These are phyloP conservation scores for Trichosporon ovoides DNA, from an alignment of 1,284 basidiomycete species.

Conservation along the genomic window DNA sequence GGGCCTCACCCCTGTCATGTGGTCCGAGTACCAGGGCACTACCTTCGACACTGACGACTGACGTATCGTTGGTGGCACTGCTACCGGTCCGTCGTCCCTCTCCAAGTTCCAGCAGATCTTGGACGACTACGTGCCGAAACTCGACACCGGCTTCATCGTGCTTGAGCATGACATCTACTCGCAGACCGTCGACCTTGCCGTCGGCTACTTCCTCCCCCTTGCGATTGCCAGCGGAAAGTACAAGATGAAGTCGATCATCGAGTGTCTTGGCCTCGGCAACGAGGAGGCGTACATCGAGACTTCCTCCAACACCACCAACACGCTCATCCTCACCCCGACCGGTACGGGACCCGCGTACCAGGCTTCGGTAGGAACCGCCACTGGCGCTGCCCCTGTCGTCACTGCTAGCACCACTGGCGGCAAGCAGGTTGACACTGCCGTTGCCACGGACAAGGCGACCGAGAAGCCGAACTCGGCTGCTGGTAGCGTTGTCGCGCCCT, in stretches of 20 bases:
- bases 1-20: slow-evolving; percentile 47
- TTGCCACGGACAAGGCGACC: neutral
- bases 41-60: slow-evolving; percentile 78
- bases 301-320: slow-evolving; percentile 40
- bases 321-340: slow-evolving; percentile 29
- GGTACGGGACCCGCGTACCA: slow-evolving; percentile 28
- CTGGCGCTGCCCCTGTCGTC: slow-evolving; percentile 21
- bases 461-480: slow-evolving; percentile 9
- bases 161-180: slow-evolving; percentile 81
- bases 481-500: neutral
- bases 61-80: slow-evolving; percentile 67
- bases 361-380: slow-evolving; percentile 31
- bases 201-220: slow-evolving; percentile 74
- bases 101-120: slow-evolving; percentile 50
- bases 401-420: neutral
- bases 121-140: slow-evolving; percentile 36
- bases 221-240: slow-evolving; percentile 58
- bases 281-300: slow-evolving; percentile 50
- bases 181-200: slow-evolving; percentile 78
- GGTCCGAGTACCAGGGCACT: slow-evolving; percentile 41
- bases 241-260: slow-evolving; percentile 56
- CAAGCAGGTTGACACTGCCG: neutral
- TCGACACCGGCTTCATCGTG: slow-evolving; percentile 70
- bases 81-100: slow-evolving; percentile 59
- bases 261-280: slow-evolving; percentile 56